Percentiles rank a stretch among this genome's conserved stretches.
Evolutionary conservation across 2,329 filamentous ascomycete species (phyloP).

Genomic region (Aschersonia sp.): DNA sequence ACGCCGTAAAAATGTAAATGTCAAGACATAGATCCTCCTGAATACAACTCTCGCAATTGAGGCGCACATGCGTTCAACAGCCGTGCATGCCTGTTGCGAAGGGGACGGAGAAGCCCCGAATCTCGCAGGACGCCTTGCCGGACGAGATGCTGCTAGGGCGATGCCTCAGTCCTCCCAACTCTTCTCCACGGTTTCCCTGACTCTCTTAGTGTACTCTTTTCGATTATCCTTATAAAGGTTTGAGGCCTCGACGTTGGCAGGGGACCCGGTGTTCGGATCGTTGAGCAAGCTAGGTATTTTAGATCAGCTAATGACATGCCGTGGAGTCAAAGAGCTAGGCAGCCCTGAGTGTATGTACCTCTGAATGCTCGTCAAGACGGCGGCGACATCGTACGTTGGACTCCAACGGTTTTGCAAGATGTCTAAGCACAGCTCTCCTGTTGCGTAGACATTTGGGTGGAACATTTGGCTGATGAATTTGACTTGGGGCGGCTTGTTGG

Average conservation of each 20-base stretch:
- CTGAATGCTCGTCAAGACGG: conserved; percentile 93
- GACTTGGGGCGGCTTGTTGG: conserved; percentile 93
- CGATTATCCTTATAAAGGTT: conserved; percentile 98
- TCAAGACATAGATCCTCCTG: no score
- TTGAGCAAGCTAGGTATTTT: conserved; percentile 60
- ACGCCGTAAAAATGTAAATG: no score
- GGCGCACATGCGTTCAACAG: no score
- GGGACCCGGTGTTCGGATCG: conserved; percentile 95
- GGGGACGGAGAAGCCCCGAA: no score
- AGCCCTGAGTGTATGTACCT: conserved; percentile 41
- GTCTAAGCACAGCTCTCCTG: conserved; percentile 88
- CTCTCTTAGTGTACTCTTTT: conserved; percentile 89
- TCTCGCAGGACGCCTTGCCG: no score
- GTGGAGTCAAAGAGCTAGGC: neutral
- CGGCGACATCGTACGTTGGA: conserved; percentile 94
- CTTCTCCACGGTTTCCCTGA: conserved; percentile 95
- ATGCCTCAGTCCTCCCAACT: conserved; percentile 77
- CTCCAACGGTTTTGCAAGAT: conserved; percentile 98
- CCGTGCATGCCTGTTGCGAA: no score
- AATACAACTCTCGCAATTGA: no score
- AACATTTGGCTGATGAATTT: conserved; percentile 99
- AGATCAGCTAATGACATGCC: conserved; percentile 11
- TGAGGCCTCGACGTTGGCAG: conserved; percentile 93
- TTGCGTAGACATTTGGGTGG: conserved; percentile 96
- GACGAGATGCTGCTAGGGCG: no score